A percentile compares a stretch with the other conserved stretches of the same genome.
These are phyloP conservation scores for Nepenthes gracilis DNA, from an alignment of 148 eudicot genomes.

Conservation along the genomic window DNA sequence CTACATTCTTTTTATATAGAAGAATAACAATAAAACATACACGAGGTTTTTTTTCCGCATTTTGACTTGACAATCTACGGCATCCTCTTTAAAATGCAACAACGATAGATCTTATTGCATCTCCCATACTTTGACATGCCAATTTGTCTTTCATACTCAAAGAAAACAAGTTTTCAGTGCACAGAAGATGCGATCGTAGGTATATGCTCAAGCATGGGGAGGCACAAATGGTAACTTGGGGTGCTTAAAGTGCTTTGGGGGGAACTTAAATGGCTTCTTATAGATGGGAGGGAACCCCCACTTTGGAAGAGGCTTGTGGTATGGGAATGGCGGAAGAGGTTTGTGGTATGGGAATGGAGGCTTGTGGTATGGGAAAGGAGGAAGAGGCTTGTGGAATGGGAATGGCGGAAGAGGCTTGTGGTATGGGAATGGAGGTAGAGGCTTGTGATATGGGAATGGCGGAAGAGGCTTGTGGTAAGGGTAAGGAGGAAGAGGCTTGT, in stretches of 20 bases:
- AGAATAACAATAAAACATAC: too few species aligned
- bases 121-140: too few species aligned
- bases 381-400: background rate
- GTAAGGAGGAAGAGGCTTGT: constrained; percentile 12
- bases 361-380: constrained; percentile 1
- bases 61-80: too few species aligned
- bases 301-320: background rate
- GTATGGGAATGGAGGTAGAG: background rate
- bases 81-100: too few species aligned
- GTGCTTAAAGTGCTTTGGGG: constrained; percentile 9
- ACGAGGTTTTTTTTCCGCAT: too few species aligned
- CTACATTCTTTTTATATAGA: too few species aligned
- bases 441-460: constrained; percentile 1
- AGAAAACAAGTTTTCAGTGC: background rate
- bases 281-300: constrained; percentile 11
- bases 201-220: constrained; percentile 4
- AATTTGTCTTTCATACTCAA: background rate
- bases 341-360: constrained; percentile 2
- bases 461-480: constrained; percentile 4
- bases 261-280: constrained; percentile 17
- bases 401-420: background rate
- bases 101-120: too few species aligned
- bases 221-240: constrained; percentile 21
- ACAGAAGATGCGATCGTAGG: background rate
- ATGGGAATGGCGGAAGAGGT: constrained; percentile 8